Base-by-base conservation (phyloP, 2,329 filamentous ascomycete genomes). In the Fusarium nematophilum region DNA sequence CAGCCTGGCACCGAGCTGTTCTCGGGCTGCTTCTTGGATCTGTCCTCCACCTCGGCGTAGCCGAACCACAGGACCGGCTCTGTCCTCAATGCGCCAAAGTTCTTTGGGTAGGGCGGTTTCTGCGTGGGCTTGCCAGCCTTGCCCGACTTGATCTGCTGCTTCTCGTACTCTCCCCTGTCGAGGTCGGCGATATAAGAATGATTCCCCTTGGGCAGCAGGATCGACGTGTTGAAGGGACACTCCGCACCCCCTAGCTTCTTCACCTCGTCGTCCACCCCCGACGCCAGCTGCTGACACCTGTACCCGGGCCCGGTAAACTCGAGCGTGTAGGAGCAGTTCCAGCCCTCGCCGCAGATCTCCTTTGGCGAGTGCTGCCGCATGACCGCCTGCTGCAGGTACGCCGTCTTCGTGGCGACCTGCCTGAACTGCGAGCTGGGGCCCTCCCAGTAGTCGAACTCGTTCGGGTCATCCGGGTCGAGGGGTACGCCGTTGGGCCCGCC, bases 21-120 rank as follows among this genome's bases (percentile, higher is more conserved):
- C 1, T 10, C 15, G 1, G 67, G 62, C 30, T 69, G 67, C 5
- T 40, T 26, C 23, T 65, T 52, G 6, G 27, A 30, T 30, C 39
- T 45, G 27, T 69, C 51, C 5, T 69, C 42, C 5, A 69, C 67
- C 8, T 59, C 56, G 29, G 63, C 56, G 30, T 65, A 69, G 31
- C 67, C 67, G 42, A 69, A 57, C 67, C 67, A 69, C 3, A 69
- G 25, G 14, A 69, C 51, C 6, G 67, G 67, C 14, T 69, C 66
- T 4, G 63, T 65, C 13, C 62, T 54, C 27, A 69, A 68, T 10
- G 45, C 63, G 2, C 60, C 67, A 9, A 69, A 31, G 15, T 66
- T 64, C 8, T 43, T 55, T 2, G 67, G 66, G 48, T 59, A 69
- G 3, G 67, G 67, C 0, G 39, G 51, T 6, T 45, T 37, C 29